Base-by-base conservation (phyloP, 2,329 filamentous ascomycete genomes). In the Ophiostoma tasmaniense region DNA sequence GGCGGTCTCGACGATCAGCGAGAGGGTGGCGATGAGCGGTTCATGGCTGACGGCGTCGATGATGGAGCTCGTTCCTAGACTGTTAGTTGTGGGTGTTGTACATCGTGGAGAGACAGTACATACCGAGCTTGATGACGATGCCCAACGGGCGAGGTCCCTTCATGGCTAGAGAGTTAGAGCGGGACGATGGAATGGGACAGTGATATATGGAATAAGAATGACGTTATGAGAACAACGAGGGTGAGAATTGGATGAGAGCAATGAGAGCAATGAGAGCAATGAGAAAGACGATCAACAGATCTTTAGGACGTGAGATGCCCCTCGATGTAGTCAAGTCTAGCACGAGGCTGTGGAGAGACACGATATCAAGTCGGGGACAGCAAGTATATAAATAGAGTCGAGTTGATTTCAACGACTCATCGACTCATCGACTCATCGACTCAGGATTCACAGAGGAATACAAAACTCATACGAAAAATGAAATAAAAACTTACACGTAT, bases 31-130 rank as follows among this genome's bases (percentile, higher is more conserved):
- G 52, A 99, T 85, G 45, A 97, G 86, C 3, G 95, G 95, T 76
- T 97, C 92, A 80, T 97, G 95, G 28, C 92, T 96, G 77, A 89
- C 90, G 78, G 99, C 95, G 80, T 98, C 92, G 73, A 99, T 93
- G 74, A 99, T 98, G n/a, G 95, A 98, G 79, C 93, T 97, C 64
- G 95, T 98, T 75, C 95, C 95, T 99, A 74, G 71, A 70, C 2
- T 68, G 65, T 68, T 7, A 72, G 70, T 33, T 33, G 33, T n/a
- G 22, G 20, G 2, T 6, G 8, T 2, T 14, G 37, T 14, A 25
- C 3, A 14, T 20, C 37, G 5, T 14, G 4, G 3, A 14, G 22
- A n/a, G 25, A n/a, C 5, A 50, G 11, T 7, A 37, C 84, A 78
- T 84, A 95, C 92, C 92, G 73, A 96, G 86, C 82, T 96, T 96